phyloP scores from a whole-genome alignment of 148 eudicot species.

The Fagopyrum tataricum region DNA sequence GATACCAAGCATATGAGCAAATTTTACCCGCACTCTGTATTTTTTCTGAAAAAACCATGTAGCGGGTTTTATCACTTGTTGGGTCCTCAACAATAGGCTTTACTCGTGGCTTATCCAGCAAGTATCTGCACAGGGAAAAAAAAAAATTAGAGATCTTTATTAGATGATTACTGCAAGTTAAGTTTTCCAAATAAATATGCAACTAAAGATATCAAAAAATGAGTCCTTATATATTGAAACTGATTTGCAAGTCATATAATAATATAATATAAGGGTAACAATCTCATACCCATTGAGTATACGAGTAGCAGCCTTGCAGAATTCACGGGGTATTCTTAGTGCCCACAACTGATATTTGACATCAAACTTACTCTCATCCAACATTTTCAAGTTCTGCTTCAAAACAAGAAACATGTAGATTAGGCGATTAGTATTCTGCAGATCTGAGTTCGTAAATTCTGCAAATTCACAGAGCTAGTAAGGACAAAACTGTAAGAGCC shows the following conservation, averaged over 20 bases:
- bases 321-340: conserved; percentile 66
- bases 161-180: not conserved
- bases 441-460: not conserved
- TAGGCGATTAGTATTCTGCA: not conserved
- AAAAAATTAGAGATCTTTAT: not conserved
- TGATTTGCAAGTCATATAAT: not conserved
- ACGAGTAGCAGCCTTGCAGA: conserved; percentile 68
- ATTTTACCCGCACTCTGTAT: conserved; percentile 52
- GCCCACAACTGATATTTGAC: conserved; percentile 69
- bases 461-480: not conserved
- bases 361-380: conserved; percentile 88
- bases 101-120: conserved; percentile 84
- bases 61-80: conserved; percentile 52
- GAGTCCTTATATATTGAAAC: not conserved
- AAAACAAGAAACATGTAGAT: not conserved
- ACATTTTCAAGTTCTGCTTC: conserved; percentile 21
- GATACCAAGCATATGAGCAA: not conserved
- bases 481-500: not conserved
- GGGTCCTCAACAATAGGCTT: conserved; percentile 94
- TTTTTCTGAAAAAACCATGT: conserved; percentile 73
- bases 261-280: not conserved
- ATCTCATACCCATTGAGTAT: conserved; percentile 66
- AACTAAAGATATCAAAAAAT: not conserved
- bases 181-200: not conserved
- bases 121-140: conserved; percentile 35